Conservation (phyloP, 768 basidiomycete species). For the Agrocybe pediades region DNA sequence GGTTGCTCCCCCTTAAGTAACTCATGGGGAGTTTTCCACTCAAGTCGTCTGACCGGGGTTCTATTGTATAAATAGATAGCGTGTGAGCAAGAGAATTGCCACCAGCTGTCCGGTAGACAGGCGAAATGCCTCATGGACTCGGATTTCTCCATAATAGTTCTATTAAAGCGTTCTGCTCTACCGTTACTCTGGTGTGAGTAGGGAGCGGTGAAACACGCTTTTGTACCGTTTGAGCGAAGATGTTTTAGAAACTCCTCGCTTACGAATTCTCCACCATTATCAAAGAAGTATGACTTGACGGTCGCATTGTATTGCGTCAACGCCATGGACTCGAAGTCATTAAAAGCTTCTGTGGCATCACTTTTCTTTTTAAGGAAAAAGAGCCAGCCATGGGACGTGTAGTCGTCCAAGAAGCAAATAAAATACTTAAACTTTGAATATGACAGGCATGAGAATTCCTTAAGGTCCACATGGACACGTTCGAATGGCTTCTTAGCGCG, state of each 20-base stretch:
- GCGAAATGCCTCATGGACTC: not conserved
- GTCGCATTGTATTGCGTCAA: no score
- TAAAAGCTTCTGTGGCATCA: no score
- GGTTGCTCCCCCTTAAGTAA: not conserved
- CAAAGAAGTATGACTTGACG: no score
- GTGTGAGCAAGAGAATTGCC: not conserved
- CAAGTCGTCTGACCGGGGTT: not conserved
- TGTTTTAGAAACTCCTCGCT: no score
- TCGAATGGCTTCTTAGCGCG: no score
- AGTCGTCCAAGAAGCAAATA: not conserved
- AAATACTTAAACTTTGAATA: not conserved
- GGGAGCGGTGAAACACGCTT: not conserved
- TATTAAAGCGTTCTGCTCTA: constrained; percentile 18
- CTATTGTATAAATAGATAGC: not conserved
- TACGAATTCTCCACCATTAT: no score
- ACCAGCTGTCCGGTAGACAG: constrained; percentile 4
- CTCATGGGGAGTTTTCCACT: constrained; percentile 4
- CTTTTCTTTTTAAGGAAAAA: not conserved
- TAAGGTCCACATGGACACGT: no score
- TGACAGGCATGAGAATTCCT: no score
- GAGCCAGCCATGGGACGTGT: no score
- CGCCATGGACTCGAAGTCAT: not conserved
- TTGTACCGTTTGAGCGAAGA: not conserved
- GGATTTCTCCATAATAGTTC: constrained; percentile 14
- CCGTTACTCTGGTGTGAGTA: constrained; percentile 20